Evolutionary conservation across 176 grass and related monocot species (phyloP).

Genomic region (Olyra latifolia): DNA sequence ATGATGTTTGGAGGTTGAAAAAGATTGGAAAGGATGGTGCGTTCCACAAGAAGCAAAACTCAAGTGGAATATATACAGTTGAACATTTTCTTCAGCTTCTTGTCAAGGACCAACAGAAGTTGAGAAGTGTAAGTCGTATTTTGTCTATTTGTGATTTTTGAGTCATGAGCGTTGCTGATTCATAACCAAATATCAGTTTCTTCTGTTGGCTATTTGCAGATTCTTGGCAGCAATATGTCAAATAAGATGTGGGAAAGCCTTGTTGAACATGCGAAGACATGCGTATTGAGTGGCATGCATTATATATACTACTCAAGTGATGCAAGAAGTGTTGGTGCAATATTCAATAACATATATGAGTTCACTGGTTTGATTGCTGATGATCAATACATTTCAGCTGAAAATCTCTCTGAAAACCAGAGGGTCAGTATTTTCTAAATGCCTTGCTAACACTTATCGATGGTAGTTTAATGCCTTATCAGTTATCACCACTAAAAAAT

Average conservation of each 20-base stretch:
- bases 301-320: slow-evolving; percentile 82
- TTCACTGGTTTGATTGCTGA: slow-evolving; percentile 78
- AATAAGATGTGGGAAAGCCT: slow-evolving; percentile 96
- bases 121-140: slow-evolving; percentile 66
- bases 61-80: slow-evolving; percentile 60
- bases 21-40: slow-evolving; percentile 91
- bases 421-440: slow-evolving; percentile 57
- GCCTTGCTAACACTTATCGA: neutral
- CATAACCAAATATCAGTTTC: slow-evolving; percentile 13
- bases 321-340: slow-evolving; percentile 54
- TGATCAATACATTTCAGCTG: slow-evolving; percentile 76
- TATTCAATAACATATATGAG: slow-evolving; percentile 93
- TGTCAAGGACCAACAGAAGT: slow-evolving; percentile 70
- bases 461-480: neutral
- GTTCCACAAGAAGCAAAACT: slow-evolving; percentile 76
- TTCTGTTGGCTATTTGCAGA: slow-evolving; percentile 43
- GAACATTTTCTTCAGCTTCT: slow-evolving; percentile 84
- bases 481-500: neutral
- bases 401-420: slow-evolving; percentile 71
- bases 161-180: slow-evolving; percentile 11
- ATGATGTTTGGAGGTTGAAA: slow-evolving; percentile 92
- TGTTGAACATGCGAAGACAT: slow-evolving; percentile 85
- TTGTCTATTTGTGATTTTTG: slow-evolving; percentile 8
- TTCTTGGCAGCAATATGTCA: slow-evolving; percentile 77
- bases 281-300: slow-evolving; percentile 76